These are phyloP conservation scores for Chrysopogon serrulatus DNA, from an alignment of 176 grass and related monocot species.

Conservation along the genomic window DNA sequence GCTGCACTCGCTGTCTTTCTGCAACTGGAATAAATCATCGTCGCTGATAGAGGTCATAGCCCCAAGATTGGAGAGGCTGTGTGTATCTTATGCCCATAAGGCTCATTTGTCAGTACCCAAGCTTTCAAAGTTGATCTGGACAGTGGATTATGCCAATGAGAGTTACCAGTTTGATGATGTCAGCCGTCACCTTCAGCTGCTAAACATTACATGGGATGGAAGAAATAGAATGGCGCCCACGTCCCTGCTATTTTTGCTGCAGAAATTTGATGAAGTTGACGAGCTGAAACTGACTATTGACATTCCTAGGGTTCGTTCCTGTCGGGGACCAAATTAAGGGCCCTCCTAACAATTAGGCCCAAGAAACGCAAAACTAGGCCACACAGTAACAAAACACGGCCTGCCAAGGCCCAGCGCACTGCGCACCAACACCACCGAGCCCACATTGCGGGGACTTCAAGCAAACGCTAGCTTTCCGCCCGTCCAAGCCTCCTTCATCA, in stretches of 20 bases:
- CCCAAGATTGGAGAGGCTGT: neutral
- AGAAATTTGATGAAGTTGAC: neutral
- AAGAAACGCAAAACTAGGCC: too few relatives aligned
- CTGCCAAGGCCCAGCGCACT: too few relatives aligned
- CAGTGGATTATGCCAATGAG: neutral
- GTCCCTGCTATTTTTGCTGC: too few relatives aligned
- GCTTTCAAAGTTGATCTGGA: neutral
- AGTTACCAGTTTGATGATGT: neutral
- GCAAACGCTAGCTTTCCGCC: too few relatives aligned
- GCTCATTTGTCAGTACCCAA: neutral
- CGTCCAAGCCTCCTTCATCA: too few relatives aligned
- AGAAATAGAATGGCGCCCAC: neutral
- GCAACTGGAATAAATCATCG: too few relatives aligned
- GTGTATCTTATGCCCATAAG: neutral
- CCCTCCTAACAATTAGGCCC: too few relatives aligned
- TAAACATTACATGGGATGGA: neutral
- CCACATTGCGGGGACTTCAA: too few relatives aligned
- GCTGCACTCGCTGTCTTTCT: neutral
- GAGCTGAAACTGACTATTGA: neutral
- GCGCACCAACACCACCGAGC: too few relatives aligned
- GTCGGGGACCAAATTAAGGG: too few relatives aligned
- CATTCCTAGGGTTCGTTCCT: neutral
- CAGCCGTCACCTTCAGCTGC: neutral
- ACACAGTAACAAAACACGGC: too few relatives aligned
- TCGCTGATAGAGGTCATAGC: neutral